These are phyloP conservation scores for Pseudocercospora crystallina DNA, from an alignment of 2,329 filamentous ascomycete species.

Conservation along the genomic window DNA sequence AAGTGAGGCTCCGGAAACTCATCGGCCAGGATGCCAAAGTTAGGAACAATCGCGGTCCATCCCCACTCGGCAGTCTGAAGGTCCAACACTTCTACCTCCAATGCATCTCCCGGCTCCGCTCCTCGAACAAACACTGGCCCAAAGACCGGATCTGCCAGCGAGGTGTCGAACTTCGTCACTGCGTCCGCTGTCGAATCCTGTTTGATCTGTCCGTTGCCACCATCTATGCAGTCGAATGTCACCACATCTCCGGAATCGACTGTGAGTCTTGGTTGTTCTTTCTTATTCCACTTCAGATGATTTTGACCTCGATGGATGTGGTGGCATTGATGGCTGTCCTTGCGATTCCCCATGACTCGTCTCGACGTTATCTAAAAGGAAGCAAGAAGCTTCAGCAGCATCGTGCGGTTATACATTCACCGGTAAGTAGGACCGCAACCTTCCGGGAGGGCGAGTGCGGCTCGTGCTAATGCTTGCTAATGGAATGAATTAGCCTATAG, in stretches of 20 bases:
- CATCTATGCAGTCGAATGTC: slow-evolving; percentile 24
- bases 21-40: slow-evolving; percentile 19
- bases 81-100: slow-evolving; percentile 22
- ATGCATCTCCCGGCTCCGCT: slow-evolving; percentile 22
- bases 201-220: slow-evolving; percentile 21
- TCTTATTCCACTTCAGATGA: slow-evolving; percentile 21
- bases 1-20: slow-evolving; percentile 21
- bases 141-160: slow-evolving; percentile 22
- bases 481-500: neutral
- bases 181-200: slow-evolving; percentile 16
- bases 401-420: slow-evolving; percentile 6
- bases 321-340: slow-evolving; percentile 15
- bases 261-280: slow-evolving; percentile 17
- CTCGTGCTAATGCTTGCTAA: slow-evolving; percentile 4
- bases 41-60: slow-evolving; percentile 22
- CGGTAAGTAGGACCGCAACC: slow-evolving; percentile 8
- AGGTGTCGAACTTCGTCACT: slow-evolving; percentile 14
- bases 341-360: slow-evolving; percentile 3
- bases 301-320: slow-evolving; percentile 22
- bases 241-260: slow-evolving; percentile 21
- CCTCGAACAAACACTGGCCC: slow-evolving; percentile 22
- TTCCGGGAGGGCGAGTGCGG: slow-evolving; percentile 10
- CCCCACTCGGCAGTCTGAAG: slow-evolving; percentile 21
- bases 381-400: neutral
- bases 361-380: neutral